phyloP scores from a whole-genome alignment of 768 basidiomycete genomes.

The Trametes villosa region DNA sequence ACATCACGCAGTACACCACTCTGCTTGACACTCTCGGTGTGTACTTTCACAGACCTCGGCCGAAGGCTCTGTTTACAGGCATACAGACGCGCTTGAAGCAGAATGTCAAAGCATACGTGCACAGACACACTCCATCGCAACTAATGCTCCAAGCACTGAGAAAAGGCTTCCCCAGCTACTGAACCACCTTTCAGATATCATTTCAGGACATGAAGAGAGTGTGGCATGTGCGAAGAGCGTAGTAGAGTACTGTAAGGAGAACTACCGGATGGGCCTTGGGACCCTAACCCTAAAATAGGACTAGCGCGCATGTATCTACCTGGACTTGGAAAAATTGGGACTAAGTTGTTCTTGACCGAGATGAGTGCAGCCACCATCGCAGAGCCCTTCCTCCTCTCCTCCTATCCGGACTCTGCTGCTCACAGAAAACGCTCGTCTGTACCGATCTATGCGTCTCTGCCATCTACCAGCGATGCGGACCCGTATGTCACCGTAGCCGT shows the following conservation, averaged over 20 bases:
- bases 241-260: constrained; percentile 18
- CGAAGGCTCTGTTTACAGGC: background rate
- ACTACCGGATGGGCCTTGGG: constrained; percentile 11
- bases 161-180: constrained; percentile 2
- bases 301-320: constrained; percentile 1
- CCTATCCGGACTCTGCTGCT: constrained; percentile 34
- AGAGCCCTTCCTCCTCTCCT: constrained; percentile 47
- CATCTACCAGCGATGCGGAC: constrained; percentile 38
- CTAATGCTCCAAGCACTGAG: background rate
- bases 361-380: constrained; percentile 39
- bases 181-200: background rate
- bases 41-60: background rate
- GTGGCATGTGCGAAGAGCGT: constrained; percentile 7
- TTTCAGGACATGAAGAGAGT: constrained; percentile 5
- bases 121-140: background rate
- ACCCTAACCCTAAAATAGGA: constrained; percentile 23
- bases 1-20: constrained; percentile 13
- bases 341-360: constrained; percentile 22
- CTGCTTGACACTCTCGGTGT: constrained; percentile 20
- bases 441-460: constrained; percentile 15
- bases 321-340: constrained; percentile 13
- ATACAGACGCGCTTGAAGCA: constrained; percentile 5
- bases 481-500: constrained; percentile 69
- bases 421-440: constrained; percentile 19
- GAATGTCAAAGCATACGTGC: constrained; percentile 2